phyloP scores from a whole-genome alignment of 1,284 basidiomycete species.

The Agroathelia rolfsii region DNA sequence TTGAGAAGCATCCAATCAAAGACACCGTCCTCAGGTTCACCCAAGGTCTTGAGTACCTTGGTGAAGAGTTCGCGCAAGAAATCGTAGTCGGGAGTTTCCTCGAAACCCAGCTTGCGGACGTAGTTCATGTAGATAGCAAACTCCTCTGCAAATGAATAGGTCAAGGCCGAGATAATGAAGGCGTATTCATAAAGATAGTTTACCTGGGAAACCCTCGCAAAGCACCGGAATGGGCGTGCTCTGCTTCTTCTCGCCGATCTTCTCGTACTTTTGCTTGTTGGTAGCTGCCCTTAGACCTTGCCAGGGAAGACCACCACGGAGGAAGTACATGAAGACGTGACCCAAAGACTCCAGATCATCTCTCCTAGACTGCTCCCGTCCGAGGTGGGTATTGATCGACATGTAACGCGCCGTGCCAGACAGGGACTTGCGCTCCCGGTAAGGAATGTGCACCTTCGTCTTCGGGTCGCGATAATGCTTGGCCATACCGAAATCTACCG shows the following conservation, averaged over 20 bases:
- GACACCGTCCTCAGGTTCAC: slow-evolving; percentile 86
- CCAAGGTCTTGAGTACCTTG: slow-evolving; percentile 83
- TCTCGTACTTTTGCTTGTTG: slow-evolving; percentile 98
- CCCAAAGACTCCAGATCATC: slow-evolving; percentile 93
- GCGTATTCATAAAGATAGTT: slow-evolving; percentile 24
- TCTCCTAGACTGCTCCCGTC: slow-evolving; percentile 81
- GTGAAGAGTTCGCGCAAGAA: slow-evolving; percentile 92
- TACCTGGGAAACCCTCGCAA: slow-evolving; percentile 93
- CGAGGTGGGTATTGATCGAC: slow-evolving; percentile 97
- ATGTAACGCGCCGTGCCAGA: slow-evolving; percentile 98
- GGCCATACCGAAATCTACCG: slow-evolving; percentile 90
- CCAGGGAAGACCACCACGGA: slow-evolving; percentile 90
- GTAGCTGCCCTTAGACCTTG: slow-evolving; percentile 92
- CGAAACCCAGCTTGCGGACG: slow-evolving; percentile 90
- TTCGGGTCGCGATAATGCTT: slow-evolving; percentile 99
- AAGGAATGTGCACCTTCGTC: slow-evolving; percentile 95
- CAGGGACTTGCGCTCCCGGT: slow-evolving; percentile 96
- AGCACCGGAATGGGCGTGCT: slow-evolving; percentile 87
- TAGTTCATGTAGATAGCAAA: slow-evolving; percentile 98
- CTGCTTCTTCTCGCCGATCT: slow-evolving; percentile 98
- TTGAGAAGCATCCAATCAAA: slow-evolving; percentile 98
- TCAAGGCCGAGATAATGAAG: slow-evolving; percentile 7
- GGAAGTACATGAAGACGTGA: slow-evolving; percentile 98
- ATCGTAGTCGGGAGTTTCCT: slow-evolving; percentile 95
- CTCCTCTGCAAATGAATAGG: slow-evolving; percentile 55